Conservation (phyloP, 2,329 filamentous ascomycete genomes). For the Trichothecium roseum region DNA sequence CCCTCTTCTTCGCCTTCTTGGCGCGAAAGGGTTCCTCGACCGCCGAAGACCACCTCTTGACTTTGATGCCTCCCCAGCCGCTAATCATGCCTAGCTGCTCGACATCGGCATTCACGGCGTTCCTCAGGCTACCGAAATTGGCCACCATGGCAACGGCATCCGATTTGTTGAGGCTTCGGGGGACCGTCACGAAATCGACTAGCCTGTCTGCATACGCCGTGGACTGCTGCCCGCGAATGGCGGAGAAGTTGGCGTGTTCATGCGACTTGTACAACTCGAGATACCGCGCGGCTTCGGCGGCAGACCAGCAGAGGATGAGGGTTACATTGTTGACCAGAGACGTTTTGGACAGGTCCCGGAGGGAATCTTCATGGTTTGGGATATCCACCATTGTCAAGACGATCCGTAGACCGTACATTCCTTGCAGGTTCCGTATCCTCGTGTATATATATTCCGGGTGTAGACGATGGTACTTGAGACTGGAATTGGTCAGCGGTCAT, state of each 20-base stretch:
- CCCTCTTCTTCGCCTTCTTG: constrained; percentile 52
- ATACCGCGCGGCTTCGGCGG: constrained; percentile 86
- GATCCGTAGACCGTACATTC: constrained; percentile 78
- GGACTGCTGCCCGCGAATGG: constrained; percentile 78
- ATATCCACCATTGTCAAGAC: constrained; percentile 92
- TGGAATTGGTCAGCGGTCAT: constrained; percentile 11
- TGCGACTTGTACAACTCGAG: constrained; percentile 92
- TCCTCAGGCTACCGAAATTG: constrained; percentile 81
- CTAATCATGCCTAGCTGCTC: constrained; percentile 79
- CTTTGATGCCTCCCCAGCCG: constrained; percentile 94
- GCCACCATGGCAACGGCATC: constrained; percentile 85
- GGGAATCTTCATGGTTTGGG: constrained; percentile 78
- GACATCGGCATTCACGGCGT: constrained; percentile 76
- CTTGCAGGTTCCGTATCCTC: constrained; percentile 73
- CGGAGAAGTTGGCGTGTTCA: constrained; percentile 70
- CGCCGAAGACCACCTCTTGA: constrained; percentile 71
- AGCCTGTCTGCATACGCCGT: constrained; percentile 77
- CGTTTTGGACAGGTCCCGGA: constrained; percentile 88
- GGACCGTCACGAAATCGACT: constrained; percentile 86
- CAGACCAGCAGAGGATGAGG: constrained; percentile 86
- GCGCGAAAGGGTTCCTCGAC: constrained; percentile 79
- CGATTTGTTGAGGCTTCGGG: constrained; percentile 84
- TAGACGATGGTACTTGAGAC: constrained; percentile 91
- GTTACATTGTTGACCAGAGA: constrained; percentile 89
- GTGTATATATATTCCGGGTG: constrained; percentile 98